Base-by-base conservation (phyloP, 140 eudicot species). In the Bidens hawaiensis region DNA sequence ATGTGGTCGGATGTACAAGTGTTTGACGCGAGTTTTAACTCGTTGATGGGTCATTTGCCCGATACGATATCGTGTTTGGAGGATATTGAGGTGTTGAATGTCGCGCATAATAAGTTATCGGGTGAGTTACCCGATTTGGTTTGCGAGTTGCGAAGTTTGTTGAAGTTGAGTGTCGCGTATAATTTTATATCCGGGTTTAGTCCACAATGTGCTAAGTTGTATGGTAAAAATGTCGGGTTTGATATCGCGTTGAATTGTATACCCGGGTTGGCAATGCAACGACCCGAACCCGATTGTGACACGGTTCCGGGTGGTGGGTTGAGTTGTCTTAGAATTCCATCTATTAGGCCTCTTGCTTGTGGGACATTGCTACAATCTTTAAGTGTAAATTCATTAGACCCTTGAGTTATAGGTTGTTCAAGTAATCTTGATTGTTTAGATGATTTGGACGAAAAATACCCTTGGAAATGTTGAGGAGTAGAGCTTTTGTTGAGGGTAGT, bases 181-280 rank as follows among this genome's bases (percentile, higher is more conserved):
- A 91, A 91, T 82, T 91, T 86, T 72, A 82, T 91, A 36, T 87
- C 96, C n/a, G 96, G 95, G 82, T 75, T 81, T 59, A 72, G 82
- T 52, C 77, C 82, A 41, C 83, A 76, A 38, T 91, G 98, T 72
- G 70, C 58, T 0, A 82, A 79, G 13, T 43, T 87, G 72, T 67
- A 62, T 43, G 77, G 33, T 11, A 78, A 82, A 43, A 89, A 84
- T 72, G 77, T 81, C 8, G 97, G 97, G 2, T 84, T 91, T 67
- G 96, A 91, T 78, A 80, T 91, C 67, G 75, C 91, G 10, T 74
- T 76, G 48, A 91, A 91, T 74, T 91, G 98, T 68, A 91, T 91
- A 4, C 91, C 96, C 5, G 98, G 98, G 54, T 53, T 65, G 65
- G 64, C 64, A 23, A 70, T 84, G 94, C 98, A 91, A 74, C 74